Conservation (phyloP, 2,329 filamentous ascomycete species). For the Xylaria multiplex region DNA sequence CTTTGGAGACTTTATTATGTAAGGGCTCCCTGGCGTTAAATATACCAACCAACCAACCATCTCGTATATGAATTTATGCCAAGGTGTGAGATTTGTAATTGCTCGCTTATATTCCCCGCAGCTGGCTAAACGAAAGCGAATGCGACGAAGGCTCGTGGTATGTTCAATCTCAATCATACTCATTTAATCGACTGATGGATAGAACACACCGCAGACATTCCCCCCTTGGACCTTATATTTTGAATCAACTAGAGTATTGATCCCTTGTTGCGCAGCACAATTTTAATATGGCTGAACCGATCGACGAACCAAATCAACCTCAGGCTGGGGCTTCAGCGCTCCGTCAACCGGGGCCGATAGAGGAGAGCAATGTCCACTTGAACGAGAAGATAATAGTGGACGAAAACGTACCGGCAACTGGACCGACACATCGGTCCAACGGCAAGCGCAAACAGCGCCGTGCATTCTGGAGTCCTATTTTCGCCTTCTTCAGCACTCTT, state of each 20-base stretch:
- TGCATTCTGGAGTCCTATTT: slow-evolving; percentile 14
- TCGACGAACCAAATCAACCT: neutral
- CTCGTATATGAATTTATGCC: neutral
- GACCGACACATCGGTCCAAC: neutral
- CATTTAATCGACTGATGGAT: too few species aligned
- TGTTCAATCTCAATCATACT: too few species aligned
- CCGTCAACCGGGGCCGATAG: neutral
- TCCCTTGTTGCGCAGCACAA: too few species aligned
- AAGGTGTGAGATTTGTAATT: slow-evolving; percentile 11
- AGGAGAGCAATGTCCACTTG: neutral
- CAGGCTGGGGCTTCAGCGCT: neutral
- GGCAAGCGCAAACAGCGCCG: slow-evolving; percentile 9
- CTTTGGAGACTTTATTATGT: too few species aligned
- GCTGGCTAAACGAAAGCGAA: slow-evolving; percentile 11
- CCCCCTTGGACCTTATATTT: too few species aligned
- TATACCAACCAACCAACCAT: too few species aligned
- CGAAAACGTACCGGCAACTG: neutral
- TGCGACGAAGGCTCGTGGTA: neutral
- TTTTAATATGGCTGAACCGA: neutral
- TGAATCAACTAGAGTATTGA: too few species aligned
- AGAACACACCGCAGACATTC: too few species aligned
- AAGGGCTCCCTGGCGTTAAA: too few species aligned
- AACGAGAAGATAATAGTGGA: neutral
- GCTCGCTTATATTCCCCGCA: neutral
- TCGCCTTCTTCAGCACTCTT: slow-evolving; percentile 18